Percentiles rank a stretch among this genome's conserved stretches.
phyloP scores from a whole-genome alignment of 2,329 filamentous ascomycete genomes.

The Penicillium sp. region DNA sequence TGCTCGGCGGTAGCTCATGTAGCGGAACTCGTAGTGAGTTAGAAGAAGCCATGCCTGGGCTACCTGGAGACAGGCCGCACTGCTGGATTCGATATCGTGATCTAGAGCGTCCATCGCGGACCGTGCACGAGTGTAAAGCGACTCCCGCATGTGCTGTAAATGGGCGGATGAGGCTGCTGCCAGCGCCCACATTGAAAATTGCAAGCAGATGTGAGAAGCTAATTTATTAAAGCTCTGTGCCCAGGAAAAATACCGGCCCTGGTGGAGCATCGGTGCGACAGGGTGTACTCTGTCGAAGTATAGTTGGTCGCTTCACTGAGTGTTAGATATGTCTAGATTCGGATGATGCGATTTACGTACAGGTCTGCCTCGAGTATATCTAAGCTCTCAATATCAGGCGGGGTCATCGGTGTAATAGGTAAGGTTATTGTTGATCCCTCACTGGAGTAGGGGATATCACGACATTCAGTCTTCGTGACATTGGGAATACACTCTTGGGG shows the following conservation, averaged over 20 bases:
- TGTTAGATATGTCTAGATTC: neutral
- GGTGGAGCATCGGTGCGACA: slow-evolving; percentile 31
- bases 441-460: neutral
- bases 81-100: neutral
- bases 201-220: slow-evolving; percentile 29
- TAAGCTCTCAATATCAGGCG: neutral
- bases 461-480: neutral
- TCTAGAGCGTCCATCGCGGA: slow-evolving; percentile 9
- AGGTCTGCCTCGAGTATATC: slow-evolving; percentile 9
- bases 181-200: slow-evolving; percentile 41
- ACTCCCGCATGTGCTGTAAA: slow-evolving; percentile 28
- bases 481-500: neutral
- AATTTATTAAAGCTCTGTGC: slow-evolving; percentile 18
- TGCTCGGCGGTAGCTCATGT: slow-evolving; percentile 33
- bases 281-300: slow-evolving; percentile 36
- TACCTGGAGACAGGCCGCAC: slow-evolving; percentile 1
- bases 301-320: slow-evolving; percentile 27
- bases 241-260: slow-evolving; percentile 31
- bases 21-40: slow-evolving; percentile 41
- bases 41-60: slow-evolving; percentile 42
- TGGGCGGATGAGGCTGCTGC: slow-evolving; percentile 37
- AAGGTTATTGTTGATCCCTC: neutral
- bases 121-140: slow-evolving; percentile 30
- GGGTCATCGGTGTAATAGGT: neutral
- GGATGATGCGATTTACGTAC: neutral